Conservation (phyloP, 2,329 filamentous ascomycete genomes). For the Aspergillus sp. region DNA sequence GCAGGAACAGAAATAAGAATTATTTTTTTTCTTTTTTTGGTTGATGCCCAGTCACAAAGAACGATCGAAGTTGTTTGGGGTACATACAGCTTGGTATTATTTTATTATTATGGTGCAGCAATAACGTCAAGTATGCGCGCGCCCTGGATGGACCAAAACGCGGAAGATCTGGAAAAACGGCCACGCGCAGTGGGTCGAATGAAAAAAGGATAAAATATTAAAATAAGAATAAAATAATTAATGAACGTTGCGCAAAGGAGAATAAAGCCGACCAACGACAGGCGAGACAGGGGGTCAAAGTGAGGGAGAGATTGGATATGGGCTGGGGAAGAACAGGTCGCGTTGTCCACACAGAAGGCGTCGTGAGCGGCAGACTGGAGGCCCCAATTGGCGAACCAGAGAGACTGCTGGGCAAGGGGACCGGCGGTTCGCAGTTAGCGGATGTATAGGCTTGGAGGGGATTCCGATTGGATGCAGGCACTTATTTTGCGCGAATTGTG, state of each 20-base stretch:
- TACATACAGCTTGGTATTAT: neutral
- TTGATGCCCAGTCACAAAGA: conserved; percentile 3
- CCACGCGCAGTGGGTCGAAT: conserved; percentile 25
- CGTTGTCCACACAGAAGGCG: conserved; percentile 1
- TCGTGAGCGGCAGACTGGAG: conserved; percentile 1
- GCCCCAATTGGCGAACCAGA: conserved; percentile 35
- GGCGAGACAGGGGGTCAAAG: conserved; percentile 1
- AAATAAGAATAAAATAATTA: no score
- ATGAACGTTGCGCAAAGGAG: conserved; percentile 16
- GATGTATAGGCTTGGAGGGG: no score
- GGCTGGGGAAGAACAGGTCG: conserved; percentile 5
- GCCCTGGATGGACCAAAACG: conserved; percentile 6
- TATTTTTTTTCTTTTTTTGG: neutral
- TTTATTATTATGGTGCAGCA: conserved; percentile 9
- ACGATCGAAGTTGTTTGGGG: no score
- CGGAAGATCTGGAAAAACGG: conserved; percentile 13
- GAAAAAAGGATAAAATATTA: conserved; percentile 4
- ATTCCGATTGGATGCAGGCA: no score
- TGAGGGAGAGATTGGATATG: conserved; percentile 1
- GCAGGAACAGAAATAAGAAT: neutral
- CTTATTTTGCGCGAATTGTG: no score
- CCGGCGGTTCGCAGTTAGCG: neutral
- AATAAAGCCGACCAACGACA: conserved; percentile 1
- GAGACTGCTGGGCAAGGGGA: conserved; percentile 8
- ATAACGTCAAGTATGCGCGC: conserved; percentile 21